A percentile compares a stretch with the other conserved stretches of the same genome.
These are phyloP conservation scores for Lentinus tigrinus DNA, from an alignment of 768 basidiomycete species.

Conservation along the genomic window DNA sequence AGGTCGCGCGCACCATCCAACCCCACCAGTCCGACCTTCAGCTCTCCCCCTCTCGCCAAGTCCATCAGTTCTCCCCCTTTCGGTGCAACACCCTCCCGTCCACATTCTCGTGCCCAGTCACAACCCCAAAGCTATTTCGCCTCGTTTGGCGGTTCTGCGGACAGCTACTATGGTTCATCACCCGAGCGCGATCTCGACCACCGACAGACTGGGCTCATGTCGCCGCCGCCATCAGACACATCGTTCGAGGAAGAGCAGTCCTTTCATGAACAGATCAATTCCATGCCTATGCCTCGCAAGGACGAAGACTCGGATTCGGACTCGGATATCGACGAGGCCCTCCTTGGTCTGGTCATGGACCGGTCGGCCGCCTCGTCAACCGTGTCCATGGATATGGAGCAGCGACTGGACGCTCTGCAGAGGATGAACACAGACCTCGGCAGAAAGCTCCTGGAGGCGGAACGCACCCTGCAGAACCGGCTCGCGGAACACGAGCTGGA, in stretches of 20 bases:
- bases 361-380: conserved; percentile 57
- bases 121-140: conserved; percentile 42
- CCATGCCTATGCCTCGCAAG: conserved; percentile 55
- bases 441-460: conserved; percentile 73
- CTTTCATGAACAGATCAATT: conserved; percentile 48
- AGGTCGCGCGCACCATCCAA: conserved; percentile 72
- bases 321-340: conserved; percentile 45
- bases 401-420: conserved; percentile 71
- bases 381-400: conserved; percentile 68
- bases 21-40: conserved; percentile 44
- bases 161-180: conserved; percentile 36
- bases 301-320: conserved; percentile 48
- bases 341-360: conserved; percentile 60
- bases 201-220: conserved; percentile 27
- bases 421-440: conserved; percentile 73
- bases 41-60: conserved; percentile 41
- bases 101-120: conserved; percentile 58
- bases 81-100: conserved; percentile 46
- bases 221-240: conserved; percentile 41
- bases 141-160: conserved; percentile 42
- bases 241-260: conserved; percentile 33
- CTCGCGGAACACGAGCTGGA: conserved; percentile 80
- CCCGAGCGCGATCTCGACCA: conserved; percentile 20
- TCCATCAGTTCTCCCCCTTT: conserved; percentile 40
- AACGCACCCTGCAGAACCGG: conserved; percentile 62